Base-by-base conservation (phyloP, 163 green algal genomes). In the Prototheca wickerhamii region DNA sequence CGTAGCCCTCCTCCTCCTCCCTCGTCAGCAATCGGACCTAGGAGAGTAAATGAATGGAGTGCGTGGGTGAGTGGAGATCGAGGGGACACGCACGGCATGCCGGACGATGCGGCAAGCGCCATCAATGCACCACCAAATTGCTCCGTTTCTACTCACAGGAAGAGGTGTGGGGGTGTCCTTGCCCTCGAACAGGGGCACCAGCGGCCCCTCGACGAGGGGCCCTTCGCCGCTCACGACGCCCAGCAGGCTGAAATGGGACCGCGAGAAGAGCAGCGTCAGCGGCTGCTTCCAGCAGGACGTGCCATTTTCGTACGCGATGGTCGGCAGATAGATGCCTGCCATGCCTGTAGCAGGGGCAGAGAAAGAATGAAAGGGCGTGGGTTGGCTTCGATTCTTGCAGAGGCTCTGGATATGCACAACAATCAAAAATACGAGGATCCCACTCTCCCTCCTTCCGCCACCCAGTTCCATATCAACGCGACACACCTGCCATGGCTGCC, bases 211-310 rank as follows among this genome's bases (percentile, higher is more conserved):
- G n/a, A 8, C 23, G 20, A 59, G 57, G 10, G 65, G 57, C 42
- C 65, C 65, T 21, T 65, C 65, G 10, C 58, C 65, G 2, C 61
- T 25, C 49, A 71, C 44, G 4, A n/a, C 54, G 3, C 12, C 25
- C 57, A 71, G 58, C 57, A 71, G 55, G 31, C 31, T 56, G 58
- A 71, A 71, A 46, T 71, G 65, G 57, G n/a, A 51, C 35, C 65
- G 56, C 15, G 56, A 43, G 28, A 52, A 71, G 31, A 71, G 65
- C 0, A 71, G 12, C 0, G 42, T 10, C 53, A 69, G 28, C 29
- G 63, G 63, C 40, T 69, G 43, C 37, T 42, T 23, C 6, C 18
- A 58, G 53, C 63, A 69, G 26, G 60, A 37, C 53, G 31, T 20
- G 3, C 17, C 35, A 2, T 29, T 34, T 25, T 4, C 12, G 28